Conservation (phyloP, 257 asterid genomes). For the Plantago ovata region DNA sequence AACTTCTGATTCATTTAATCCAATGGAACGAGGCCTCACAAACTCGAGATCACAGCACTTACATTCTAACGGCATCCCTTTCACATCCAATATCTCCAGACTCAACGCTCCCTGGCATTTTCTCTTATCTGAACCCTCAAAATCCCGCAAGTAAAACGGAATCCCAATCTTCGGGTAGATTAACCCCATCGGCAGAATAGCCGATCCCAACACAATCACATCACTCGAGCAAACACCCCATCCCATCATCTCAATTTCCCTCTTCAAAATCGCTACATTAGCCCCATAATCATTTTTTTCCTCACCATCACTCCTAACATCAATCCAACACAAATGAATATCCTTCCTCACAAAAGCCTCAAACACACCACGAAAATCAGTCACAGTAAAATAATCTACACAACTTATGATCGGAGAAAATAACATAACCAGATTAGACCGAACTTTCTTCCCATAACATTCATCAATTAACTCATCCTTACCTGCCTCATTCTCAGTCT, state of each 20-base stretch:
- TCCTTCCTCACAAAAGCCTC: slow-evolving; percentile 39
- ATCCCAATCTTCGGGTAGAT: slow-evolving; percentile 68
- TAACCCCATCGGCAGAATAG: slow-evolving; percentile 71
- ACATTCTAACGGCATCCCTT: slow-evolving; percentile 67
- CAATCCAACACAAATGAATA: slow-evolving; percentile 81
- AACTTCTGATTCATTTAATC: slow-evolving; percentile 27
- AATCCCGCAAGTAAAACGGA: slow-evolving; percentile 30
- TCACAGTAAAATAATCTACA: slow-evolving; percentile 31
- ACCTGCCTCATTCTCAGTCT: slow-evolving; percentile 22
- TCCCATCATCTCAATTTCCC: slow-evolving; percentile 45
- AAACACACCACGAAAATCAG: slow-evolving; percentile 44
- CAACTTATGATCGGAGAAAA: slow-evolving; percentile 48
- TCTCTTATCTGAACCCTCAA: slow-evolving; percentile 25
- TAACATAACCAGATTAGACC: slow-evolving; percentile 62
- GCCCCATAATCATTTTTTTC: slow-evolving; percentile 23
- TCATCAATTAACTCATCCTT: slow-evolving; percentile 23
- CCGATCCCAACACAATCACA: slow-evolving; percentile 61
- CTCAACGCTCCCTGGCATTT: slow-evolving; percentile 42
- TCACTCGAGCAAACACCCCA: slow-evolving; percentile 82
- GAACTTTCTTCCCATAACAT: slow-evolving; percentile 22
- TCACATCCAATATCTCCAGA: slow-evolving; percentile 66
- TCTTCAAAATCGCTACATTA: slow-evolving; percentile 21
- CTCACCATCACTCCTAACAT: slow-evolving; percentile 40
- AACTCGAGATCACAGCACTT: slow-evolving; percentile 74
- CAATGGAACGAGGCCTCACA: slow-evolving; percentile 32